Base-by-base conservation (phyloP, 768 basidiomycete genomes). In the Lanmaoa pseudosensibilis region DNA sequence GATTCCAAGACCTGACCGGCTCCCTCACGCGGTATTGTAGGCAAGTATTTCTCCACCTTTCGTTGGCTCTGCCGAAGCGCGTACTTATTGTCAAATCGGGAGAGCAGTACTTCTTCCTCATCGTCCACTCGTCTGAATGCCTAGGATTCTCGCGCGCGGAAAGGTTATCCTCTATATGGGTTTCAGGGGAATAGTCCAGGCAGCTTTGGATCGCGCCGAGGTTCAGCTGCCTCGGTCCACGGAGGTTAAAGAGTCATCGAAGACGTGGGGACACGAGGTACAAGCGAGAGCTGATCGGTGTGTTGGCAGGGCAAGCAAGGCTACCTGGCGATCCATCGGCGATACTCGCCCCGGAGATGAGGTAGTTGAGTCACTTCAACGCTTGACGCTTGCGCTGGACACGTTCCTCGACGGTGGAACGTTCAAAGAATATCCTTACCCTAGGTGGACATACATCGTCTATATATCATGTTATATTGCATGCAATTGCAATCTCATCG, bases 171-270 rank as follows among this genome's bases (percentile, higher is more conserved):
- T 54, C 44, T 10, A 13, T n/a, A 0, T n/a, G 38, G 11, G 33
- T n/a, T 34, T 61, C 62, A 4, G 64, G 58, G 27, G 64, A 66
- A 40, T 67, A 72, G 19, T 70, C 69, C 2, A 62, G 34, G 23
- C 59, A 52, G 16, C 46, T 72, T 36, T 70, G 70, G 9, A 50
- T 55, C 8, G 58, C 46, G 45, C 69, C 57, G 33, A 55, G 34
- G 50, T 70, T 70, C 23, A 45, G 46, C 23, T 59, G 58, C 5
- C 70, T 62, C 1, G 69, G 70, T n/a, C 69, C 70, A 16, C 30
- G 66, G 8, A 69, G 30, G 46, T 70, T 69, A 38, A 71, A 72
- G 51, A 71, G 62, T 11, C 71, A 69, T 16, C 59, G 69, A 44
- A 70, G 69, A 39, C 71, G 69, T 27, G 71, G 69, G 8, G 71